Base-by-base conservation (phyloP, 140 eudicot genomes). In the Ambrosia hybrid region DNA sequence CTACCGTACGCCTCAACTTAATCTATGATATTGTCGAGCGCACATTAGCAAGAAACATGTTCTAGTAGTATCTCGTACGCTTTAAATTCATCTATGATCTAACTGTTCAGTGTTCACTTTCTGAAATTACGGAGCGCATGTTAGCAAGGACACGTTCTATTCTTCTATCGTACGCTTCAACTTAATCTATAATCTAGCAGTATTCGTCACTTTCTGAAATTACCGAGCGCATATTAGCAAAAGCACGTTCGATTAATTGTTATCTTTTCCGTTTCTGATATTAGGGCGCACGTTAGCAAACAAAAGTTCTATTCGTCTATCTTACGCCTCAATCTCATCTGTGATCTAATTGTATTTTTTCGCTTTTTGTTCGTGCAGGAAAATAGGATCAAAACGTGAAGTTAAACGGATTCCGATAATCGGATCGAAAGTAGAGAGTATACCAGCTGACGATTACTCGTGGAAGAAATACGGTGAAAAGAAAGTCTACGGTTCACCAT, bases 391-490 rank as follows among this genome's bases (percentile, higher is more conserved):
- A 4, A 86, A 75, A 67, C 74, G 65, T 3, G 67, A 73, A 58
- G 71, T 45, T 12, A 56, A 45, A 75, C 65, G 83, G 52, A 76
- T 86, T 9, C 88, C 88, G 8, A 79, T 87, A 13, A 85, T 57
- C 1, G 83, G 92, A 77, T 79, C 81, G 0, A 88, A 84, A 39
- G 79, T 76, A 5, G 91, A 86, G 0, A 83, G 85, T 63, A 88
- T 85, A 7, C 96, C 93, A 0, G 71, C 85, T 5, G 96, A 90
- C 46, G 83, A 85, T 78, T 87, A 75, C 79, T 85, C 97, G 0
- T 90, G 97, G 97, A 90, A 83, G 73, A 90, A 90, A 60, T 87
- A 87, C 75, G 92, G 91, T 10, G 89, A 87, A 51, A 87, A 90
- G 78, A 85, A 83, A 55, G 81, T 81, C 79, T 72, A 76, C 46